A percentile compares a stretch with the other conserved stretches of the same genome.
Conservation (phyloP, 2,329 filamentous ascomycete genomes). For the Beauveria bassiana region DNA sequence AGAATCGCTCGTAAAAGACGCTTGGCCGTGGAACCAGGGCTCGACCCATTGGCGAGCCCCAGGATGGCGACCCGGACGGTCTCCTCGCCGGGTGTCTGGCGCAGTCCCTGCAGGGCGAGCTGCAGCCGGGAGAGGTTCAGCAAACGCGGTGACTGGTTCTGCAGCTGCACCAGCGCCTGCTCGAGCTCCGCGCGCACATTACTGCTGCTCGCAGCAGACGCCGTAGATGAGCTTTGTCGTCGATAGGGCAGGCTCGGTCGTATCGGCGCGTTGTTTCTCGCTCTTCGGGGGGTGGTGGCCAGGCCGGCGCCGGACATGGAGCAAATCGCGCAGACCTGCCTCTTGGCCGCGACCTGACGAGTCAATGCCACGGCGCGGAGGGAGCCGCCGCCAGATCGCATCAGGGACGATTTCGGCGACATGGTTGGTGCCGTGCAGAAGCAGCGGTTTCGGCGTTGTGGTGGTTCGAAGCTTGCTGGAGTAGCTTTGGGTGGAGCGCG, state of each 20-base stretch:
- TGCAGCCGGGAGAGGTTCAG: conserved; percentile 64
- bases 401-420: conserved; percentile 6
- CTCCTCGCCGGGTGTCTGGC: conserved; percentile 48
- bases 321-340: conserved; percentile 9
- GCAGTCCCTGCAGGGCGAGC: conserved; percentile 59
- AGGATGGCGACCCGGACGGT: conserved; percentile 52
- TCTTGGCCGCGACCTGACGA: not conserved
- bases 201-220: conserved; percentile 11
- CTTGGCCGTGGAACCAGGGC: conserved; percentile 44
- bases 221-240: conserved; percentile 16
- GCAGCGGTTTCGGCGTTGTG: not conserved
- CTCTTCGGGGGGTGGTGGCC: not conserved
- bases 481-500: conserved; percentile 4
- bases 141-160: conserved; percentile 51
- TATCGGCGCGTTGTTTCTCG: conserved; percentile 6
- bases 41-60: conserved; percentile 33
- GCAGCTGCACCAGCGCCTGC: conserved; percentile 49
- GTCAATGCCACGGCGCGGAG: conserved; percentile 2
- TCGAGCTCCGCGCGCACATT: conserved; percentile 48
- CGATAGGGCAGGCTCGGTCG: not conserved
- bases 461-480: not conserved
- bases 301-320: not conserved
- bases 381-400: not conserved
- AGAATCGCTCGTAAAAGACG: conserved; percentile 61
- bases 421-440: not conserved